Base-by-base conservation (phyloP, 345 rosid genomes). In the Rhodamnia argentea region DNA sequence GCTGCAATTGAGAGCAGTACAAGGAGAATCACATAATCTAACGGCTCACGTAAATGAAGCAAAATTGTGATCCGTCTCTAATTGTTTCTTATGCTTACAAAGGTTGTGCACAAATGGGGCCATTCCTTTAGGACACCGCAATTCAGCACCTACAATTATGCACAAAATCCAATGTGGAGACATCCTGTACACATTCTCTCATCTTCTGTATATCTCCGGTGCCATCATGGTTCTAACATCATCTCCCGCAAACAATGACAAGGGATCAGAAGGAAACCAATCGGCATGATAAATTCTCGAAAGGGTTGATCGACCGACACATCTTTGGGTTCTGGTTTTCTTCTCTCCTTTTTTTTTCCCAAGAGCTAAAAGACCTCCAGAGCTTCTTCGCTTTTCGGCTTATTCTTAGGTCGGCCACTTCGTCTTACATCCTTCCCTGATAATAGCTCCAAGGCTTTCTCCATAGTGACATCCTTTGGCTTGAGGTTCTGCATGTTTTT, bases 361-460 rank as follows among this genome's bases (percentile, higher is more conserved):
- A 23, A 70, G 2, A 70, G 75, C 83, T 89, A 87, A 83, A 42
- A 37, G 64, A 88, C 82, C 88, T 92, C 86, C 26, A 88, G 76
- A 60, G 88, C 87, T 87, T 89, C 91, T 88, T 87, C 90, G 52
- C 85, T 89, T 89, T 89, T 89, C 22, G 90, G 88, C 87, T 88
- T 91, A 76, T 88, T 89, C 91, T 91, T 97, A 47, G 98, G 98
- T 57, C 99, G 93, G 82, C 99, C 99, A 22, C 87, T 40, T 20
- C 40, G 88, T 88, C 95, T 92, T 20, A 89, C 98, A 86, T 92
- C 87, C 74, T 91, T 90, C 83, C 98, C 84, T 50, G 96, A 92
- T 86, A 97, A 89, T 86, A 94, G 91, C 90, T 92, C 87, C 90
- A 96, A 74, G 44, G 98, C 99, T 86, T 90, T 96, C 91, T 95